phyloP scores from a whole-genome alignment of 2,329 filamentous ascomycete genomes.

The Aspergillus brunneoviolaceus region DNA sequence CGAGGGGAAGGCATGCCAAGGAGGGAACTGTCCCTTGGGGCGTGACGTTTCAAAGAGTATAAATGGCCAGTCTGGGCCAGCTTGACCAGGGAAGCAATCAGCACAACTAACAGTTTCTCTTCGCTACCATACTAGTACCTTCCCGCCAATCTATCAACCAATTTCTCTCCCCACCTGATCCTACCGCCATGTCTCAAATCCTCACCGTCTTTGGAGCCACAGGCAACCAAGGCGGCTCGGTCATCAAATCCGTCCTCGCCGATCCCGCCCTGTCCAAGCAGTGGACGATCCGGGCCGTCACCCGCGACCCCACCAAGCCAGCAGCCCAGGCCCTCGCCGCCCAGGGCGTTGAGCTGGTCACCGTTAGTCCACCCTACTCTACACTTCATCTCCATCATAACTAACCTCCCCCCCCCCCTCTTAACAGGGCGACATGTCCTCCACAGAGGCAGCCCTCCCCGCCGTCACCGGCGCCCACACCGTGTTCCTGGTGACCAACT shows the following conservation, averaged over 20 bases:
- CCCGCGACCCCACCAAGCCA: conserved; percentile 44
- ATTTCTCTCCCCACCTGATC: background rate
- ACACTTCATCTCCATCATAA: background rate
- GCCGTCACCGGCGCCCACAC: conserved; percentile 50
- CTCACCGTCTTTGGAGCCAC: conserved; percentile 54
- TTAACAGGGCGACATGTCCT: conserved; percentile 41
- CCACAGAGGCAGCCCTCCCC: conserved; percentile 38
- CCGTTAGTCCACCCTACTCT: conserved; percentile 15
- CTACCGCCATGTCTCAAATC: conserved; percentile 11
- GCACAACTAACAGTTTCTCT: background rate
- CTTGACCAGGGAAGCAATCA: background rate
- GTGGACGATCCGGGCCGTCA: conserved; percentile 53
- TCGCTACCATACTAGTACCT: too few relatives aligned
- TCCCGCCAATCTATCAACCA: background rate
- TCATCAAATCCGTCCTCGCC: conserved; percentile 48
- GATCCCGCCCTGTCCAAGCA: conserved; percentile 46
- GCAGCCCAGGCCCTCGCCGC: conserved; percentile 28
- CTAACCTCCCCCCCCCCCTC: background rate
- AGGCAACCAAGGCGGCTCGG: conserved; percentile 53
- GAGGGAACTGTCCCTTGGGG: too few relatives aligned
- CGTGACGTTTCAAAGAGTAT: background rate
- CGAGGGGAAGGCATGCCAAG: background rate
- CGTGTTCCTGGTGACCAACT: conserved; percentile 52
- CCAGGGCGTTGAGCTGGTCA: conserved; percentile 37
- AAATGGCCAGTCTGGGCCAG: background rate